Percentiles rank a stretch among this genome's conserved stretches.
Conservation (phyloP, 148 eudicot species). For the Cornus controversa region DNA sequence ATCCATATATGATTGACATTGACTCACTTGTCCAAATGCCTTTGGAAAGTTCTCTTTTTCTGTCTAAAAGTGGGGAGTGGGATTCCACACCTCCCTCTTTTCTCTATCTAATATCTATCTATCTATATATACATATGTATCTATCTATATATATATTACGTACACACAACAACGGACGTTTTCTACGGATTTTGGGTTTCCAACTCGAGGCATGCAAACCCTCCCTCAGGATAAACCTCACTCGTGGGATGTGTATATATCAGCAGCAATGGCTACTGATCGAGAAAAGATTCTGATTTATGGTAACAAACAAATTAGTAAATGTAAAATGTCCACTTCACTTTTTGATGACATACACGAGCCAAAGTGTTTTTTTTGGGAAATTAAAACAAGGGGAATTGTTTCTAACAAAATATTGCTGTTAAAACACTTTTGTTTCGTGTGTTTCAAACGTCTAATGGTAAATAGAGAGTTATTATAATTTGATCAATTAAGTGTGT, state of each 20-base stretch:
- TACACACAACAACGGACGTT: too few relatives aligned
- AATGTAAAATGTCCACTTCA: neutral
- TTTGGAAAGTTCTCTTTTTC: conserved; percentile 37
- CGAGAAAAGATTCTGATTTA: conserved; percentile 6
- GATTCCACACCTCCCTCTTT: conserved; percentile 15
- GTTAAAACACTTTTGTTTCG: too few relatives aligned
- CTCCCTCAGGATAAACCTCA: neutral
- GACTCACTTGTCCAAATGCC: conserved; percentile 43
- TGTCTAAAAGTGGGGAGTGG: conserved; percentile 16
- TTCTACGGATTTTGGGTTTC: neutral
- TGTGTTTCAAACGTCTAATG: too few relatives aligned
- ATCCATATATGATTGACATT: conserved; percentile 42
- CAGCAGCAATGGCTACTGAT: conserved; percentile 2
- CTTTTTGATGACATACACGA: conserved; percentile 2
- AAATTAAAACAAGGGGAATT: too few relatives aligned
- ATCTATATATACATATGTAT: too few relatives aligned
- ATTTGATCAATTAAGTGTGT: too few relatives aligned
- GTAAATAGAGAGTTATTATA: too few relatives aligned
- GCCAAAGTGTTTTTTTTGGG: too few relatives aligned
- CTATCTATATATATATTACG: too few relatives aligned
- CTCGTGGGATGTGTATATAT: too few relatives aligned
- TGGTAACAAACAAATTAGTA: neutral
- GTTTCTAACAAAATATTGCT: too few relatives aligned
- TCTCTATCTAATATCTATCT: neutral
- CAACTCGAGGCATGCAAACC: neutral